These are phyloP conservation scores for Karstenula rhodostoma DNA, from an alignment of 2,329 filamentous ascomycete genomes.

Conservation along the genomic window DNA sequence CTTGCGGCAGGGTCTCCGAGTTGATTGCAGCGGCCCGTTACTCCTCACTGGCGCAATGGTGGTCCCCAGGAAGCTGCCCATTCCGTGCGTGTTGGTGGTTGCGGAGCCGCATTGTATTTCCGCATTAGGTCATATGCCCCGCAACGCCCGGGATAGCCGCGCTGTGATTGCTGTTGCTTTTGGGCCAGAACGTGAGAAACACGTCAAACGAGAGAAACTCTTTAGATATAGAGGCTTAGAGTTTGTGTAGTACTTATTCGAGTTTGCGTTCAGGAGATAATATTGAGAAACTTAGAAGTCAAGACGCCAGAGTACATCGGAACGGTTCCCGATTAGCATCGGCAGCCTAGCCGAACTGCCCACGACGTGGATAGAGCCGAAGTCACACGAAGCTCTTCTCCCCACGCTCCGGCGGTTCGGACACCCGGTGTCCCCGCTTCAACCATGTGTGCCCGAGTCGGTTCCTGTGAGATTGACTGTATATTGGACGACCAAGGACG, in stretches of 20 bases:
- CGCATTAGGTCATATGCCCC: slow-evolving; percentile 9
- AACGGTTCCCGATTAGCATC: neutral
- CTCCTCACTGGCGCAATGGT: neutral
- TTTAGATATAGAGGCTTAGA: neutral
- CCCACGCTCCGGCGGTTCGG: too few relatives aligned
- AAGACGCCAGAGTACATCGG: neutral
- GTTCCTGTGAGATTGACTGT: too few relatives aligned
- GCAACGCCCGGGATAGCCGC: neutral
- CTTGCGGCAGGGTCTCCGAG: neutral
- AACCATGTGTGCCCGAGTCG: too few relatives aligned
- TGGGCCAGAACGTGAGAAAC: neutral
- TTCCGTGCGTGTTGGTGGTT: neutral
- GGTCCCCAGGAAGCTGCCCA: neutral
- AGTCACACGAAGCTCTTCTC: too few relatives aligned
- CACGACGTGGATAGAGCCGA: neutral
- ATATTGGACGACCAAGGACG: too few relatives aligned
- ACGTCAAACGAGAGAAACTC: neutral
- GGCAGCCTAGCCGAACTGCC: neutral
- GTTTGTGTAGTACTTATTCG: neutral
- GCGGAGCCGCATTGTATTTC: slow-evolving; percentile 12
- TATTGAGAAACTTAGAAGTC: neutral
- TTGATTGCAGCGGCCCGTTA: neutral
- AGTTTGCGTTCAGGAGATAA: neutral
- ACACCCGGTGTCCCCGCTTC: too few relatives aligned
- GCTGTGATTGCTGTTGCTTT: neutral